Conservation (phyloP, 192 early-diverging fungal species). For the Globomyces pollinis-pini region DNA sequence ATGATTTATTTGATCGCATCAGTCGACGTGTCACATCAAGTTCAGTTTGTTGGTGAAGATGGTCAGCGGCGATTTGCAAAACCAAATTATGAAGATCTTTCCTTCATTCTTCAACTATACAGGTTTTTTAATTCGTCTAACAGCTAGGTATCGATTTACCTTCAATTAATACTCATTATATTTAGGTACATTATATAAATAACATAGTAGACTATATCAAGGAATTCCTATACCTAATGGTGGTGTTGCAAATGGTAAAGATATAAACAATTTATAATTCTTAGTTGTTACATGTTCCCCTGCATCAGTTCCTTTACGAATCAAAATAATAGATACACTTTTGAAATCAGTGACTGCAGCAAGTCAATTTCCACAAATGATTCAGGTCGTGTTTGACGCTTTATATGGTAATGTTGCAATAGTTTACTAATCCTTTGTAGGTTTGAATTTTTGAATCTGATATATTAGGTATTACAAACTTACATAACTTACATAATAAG, state of each 20-base stretch:
- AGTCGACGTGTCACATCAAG: conserved; percentile 65
- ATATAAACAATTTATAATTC: not conserved
- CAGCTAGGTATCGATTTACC: not conserved
- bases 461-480: no score
- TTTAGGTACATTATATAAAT: no score
- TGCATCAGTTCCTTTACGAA: conserved; percentile 50
- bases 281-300: conserved; percentile 5
- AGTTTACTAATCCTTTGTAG: no score
- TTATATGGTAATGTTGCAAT: conserved; percentile 77
- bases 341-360: conserved; percentile 59
- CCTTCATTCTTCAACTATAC: conserved; percentile 44
- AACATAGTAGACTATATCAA: no score
- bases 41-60: conserved; percentile 67
- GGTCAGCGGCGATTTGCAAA: conserved; percentile 62
- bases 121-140: conserved; percentile 54
- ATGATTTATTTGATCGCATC: conserved; percentile 49
- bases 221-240: no score
- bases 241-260: no score
- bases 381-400: conserved; percentile 71
- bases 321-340: conserved; percentile 53
- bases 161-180: no score
- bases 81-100: conserved; percentile 61
- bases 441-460: no score
- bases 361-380: conserved; percentile 58
- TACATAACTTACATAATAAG: no score